Evolutionary conservation across 2,329 filamentous ascomycete genomes (phyloP).

Genomic region (Pseudohalonectria lignicola): DNA sequence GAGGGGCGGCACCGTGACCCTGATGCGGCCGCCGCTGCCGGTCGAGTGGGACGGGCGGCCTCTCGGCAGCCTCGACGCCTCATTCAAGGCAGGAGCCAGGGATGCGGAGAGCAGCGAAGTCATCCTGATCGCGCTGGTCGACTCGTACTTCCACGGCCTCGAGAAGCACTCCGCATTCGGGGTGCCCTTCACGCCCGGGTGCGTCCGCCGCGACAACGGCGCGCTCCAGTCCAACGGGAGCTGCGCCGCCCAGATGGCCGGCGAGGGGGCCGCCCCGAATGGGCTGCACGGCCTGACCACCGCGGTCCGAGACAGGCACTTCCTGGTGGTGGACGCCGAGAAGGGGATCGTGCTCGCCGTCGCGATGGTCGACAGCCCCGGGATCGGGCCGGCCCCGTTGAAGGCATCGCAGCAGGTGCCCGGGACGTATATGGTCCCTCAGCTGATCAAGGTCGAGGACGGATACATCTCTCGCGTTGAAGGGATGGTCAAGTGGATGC

Average conservation of each 20-base stretch:
- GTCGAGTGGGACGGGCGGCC: constrained; percentile 10
- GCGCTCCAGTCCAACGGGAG: constrained; percentile 6
- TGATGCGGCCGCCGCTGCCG: constrained; percentile 13
- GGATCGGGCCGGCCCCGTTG: constrained; percentile 4
- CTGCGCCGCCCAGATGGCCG: constrained; percentile 11
- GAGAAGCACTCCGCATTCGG: too few species aligned
- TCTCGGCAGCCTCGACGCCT: constrained; percentile 4
- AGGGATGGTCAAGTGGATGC: too few species aligned
- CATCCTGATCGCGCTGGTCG: too few species aligned
- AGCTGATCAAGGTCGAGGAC: constrained; percentile 10
- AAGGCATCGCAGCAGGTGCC: constrained; percentile 7
- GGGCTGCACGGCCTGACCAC: constrained; percentile 9
- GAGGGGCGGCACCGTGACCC: constrained; percentile 10
- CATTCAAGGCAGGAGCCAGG: too few species aligned
- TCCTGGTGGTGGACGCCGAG: constrained; percentile 8
- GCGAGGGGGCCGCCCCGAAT: constrained; percentile 8
- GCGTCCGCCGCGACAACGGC: constrained; percentile 11
- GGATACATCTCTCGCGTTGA: too few species aligned
- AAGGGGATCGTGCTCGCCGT: constrained; percentile 9
- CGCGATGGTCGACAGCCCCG: constrained; percentile 10
- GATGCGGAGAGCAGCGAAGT: too few species aligned
- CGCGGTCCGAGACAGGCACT: constrained; percentile 10
- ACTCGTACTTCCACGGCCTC: too few species aligned
- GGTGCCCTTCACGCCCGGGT: too few species aligned
- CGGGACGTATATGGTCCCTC: constrained; percentile 11